phyloP scores from a whole-genome alignment of 306 rosid genomes.

The Psophocarpus tetragonolobus region DNA sequence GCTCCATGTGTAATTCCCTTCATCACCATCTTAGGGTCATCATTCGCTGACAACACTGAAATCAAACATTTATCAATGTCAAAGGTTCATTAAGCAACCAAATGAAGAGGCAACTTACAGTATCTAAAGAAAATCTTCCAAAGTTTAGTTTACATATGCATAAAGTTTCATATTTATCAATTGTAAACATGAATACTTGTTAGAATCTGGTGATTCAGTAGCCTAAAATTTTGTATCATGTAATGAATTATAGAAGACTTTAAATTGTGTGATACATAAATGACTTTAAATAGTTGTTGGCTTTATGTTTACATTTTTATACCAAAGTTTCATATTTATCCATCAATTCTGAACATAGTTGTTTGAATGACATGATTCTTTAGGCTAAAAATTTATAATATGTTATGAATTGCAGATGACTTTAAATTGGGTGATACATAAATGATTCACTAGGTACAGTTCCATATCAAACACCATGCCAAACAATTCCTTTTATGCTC shows the following conservation, averaged over 20 bases:
- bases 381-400: not conserved
- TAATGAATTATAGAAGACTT: not conserved
- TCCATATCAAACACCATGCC: not conserved
- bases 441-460: not conserved
- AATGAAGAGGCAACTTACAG: not conserved
- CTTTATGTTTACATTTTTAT: not conserved
- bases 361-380: not conserved
- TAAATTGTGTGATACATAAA: not conserved
- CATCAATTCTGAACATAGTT: not conserved
- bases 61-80: conserved; percentile 22
- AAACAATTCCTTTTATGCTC: conserved; percentile 6
- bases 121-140: not conserved
- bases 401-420: not conserved
- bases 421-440: not conserved
- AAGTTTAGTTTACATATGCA: not conserved
- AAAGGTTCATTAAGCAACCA: not conserved
- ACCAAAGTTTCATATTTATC: not conserved
- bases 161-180: not conserved
- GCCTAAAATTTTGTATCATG: not conserved
- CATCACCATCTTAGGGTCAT: conserved; percentile 81
- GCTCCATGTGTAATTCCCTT: conserved; percentile 94
- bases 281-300: not conserved
- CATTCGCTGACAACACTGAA: conserved; percentile 86
- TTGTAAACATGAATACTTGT: not conserved
- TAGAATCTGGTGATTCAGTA: not conserved